Conservation (phyloP, 1,139 yeast species). For the Suhomyces chickasaworum region DNA sequence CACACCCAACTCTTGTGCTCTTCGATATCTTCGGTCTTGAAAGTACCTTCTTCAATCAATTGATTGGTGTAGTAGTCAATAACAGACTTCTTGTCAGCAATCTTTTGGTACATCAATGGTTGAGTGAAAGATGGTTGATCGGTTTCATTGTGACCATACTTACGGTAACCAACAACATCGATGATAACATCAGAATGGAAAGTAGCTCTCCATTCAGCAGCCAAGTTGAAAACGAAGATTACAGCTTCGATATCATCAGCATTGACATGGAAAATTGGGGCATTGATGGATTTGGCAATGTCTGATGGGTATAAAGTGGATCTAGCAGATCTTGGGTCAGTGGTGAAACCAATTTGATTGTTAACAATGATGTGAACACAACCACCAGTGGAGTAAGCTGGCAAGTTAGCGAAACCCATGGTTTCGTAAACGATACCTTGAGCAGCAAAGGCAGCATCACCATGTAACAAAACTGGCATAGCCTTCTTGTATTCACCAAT, state of each 20-base stretch:
- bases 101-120: slow-evolving; percentile 92
- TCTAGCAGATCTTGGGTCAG: slow-evolving; percentile 97
- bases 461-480: slow-evolving; percentile 89
- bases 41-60: slow-evolving; percentile 82
- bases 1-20: slow-evolving; percentile 99
- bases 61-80: slow-evolving; percentile 81
- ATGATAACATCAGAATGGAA: slow-evolving; percentile 95
- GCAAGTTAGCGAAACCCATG: slow-evolving; percentile 89
- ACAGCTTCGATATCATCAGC: slow-evolving; percentile 97
- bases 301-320: slow-evolving; percentile 98
- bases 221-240: slow-evolving; percentile 88
- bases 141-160: slow-evolving; percentile 98
- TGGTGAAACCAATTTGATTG: slow-evolving; percentile 98
- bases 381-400: slow-evolving; percentile 98
- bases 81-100: slow-evolving; percentile 86
- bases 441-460: slow-evolving; percentile 98
- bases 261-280: slow-evolving; percentile 98
- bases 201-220: slow-evolving; percentile 98
- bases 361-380: slow-evolving; percentile 93
- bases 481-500: slow-evolving; percentile 83
- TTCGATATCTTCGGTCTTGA: slow-evolving; percentile 84
- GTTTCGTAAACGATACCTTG: slow-evolving; percentile 99
- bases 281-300: slow-evolving; percentile 93
- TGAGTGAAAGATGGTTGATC: slow-evolving; percentile 99
- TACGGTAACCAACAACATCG: slow-evolving; percentile 98